Base-by-base conservation (phyloP, 805 yeast species). In the Starmerella cellae region DNA sequence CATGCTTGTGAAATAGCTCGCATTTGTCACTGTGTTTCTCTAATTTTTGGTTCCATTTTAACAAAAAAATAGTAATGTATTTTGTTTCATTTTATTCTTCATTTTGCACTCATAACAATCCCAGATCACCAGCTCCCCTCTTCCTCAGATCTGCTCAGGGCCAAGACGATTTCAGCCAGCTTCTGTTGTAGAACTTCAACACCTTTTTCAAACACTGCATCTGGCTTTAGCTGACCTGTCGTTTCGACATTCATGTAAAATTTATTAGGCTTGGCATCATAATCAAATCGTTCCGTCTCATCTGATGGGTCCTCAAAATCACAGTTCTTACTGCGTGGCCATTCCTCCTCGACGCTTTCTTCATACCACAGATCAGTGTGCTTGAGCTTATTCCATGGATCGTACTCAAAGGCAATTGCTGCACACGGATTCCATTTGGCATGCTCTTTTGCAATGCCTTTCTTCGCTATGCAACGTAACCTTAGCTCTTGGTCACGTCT, bases 341-440 rank as follows among this genome's bases (percentile, higher is more conserved):
- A 91, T 67, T 91, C 99, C 36, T 69, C 73, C 31, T 75, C 83
- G 27, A 82, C 80, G 58, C 77, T 81, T 48, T 77, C 88, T 64
- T 91, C 98, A 60, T 80, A 83, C 99, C 99, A 91, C 58, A 74
- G 82, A 55, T 85, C 95, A 0, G 98, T 91, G 60, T 91, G 98
- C 59, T 82, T 79, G 55, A 91, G 70, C 64, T 88, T 91, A 64
- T 91, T 91, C 93, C 95, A 88, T n/a, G 99, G 98, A 57, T 88
- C 98, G 58, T 88, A 88, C 62, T 88, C 98, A 56, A 88, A 88
- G 17, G 94, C 96, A 42, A 88, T 74, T 19, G 97, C 97, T 0
- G 96, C 73, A 52, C 94, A 81, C 11, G 98, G 96, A 5, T 91
- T 79, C 99, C 99, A 91, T 59, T 91, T 91, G 38, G 98, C 95